These are phyloP conservation scores for Brassica cretica DNA, from an alignment of 345 rosid species.

Conservation along the genomic window DNA sequence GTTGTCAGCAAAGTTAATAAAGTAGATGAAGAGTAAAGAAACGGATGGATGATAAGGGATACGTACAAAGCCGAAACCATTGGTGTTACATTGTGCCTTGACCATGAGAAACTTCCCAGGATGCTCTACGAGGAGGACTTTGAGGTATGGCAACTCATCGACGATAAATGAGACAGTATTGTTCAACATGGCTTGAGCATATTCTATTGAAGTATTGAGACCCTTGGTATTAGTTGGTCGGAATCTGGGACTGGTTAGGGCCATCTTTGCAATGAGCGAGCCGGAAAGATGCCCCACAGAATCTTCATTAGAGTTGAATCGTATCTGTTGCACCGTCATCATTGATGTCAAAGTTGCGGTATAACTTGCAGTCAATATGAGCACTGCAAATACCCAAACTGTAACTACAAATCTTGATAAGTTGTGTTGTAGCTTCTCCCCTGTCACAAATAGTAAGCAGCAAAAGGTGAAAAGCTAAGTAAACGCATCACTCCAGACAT, in stretches of 20 bases:
- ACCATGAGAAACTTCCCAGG: slow-evolving; percentile 37
- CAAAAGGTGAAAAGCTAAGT: not conserved
- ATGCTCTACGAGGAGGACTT: slow-evolving; percentile 42
- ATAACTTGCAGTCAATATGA: slow-evolving; percentile 52
- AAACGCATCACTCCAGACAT: not conserved
- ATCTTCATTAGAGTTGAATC: slow-evolving; percentile 18
- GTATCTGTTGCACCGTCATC: slow-evolving; percentile 45
- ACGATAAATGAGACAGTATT: slow-evolving; percentile 39
- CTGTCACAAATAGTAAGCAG: slow-evolving; percentile 24
- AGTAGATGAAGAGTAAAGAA: not conserved
- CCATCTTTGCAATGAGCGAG: slow-evolving; percentile 34
- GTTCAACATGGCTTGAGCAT: slow-evolving; percentile 29
- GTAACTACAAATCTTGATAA: slow-evolving; percentile 50
- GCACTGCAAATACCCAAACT: slow-evolving; percentile 57
- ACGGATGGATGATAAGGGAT: slow-evolving; percentile 16
- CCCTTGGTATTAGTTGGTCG: not conserved
- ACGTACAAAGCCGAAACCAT: slow-evolving; percentile 45
- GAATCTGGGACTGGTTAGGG: slow-evolving; percentile 14
- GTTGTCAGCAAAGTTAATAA: not conserved
- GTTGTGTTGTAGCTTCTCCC: slow-evolving; percentile 50
- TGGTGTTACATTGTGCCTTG: slow-evolving; percentile 38
- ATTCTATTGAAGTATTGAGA: slow-evolving; percentile 26
- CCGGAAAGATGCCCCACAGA: slow-evolving; percentile 39
- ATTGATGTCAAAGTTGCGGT: slow-evolving; percentile 54
- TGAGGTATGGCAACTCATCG: slow-evolving; percentile 50